Evolutionary conservation across 1,284 basidiomycete genomes (phyloP), one percentile per base, ranked within the genome.

Genomic region (Marasmius tenuissimus): DNA sequence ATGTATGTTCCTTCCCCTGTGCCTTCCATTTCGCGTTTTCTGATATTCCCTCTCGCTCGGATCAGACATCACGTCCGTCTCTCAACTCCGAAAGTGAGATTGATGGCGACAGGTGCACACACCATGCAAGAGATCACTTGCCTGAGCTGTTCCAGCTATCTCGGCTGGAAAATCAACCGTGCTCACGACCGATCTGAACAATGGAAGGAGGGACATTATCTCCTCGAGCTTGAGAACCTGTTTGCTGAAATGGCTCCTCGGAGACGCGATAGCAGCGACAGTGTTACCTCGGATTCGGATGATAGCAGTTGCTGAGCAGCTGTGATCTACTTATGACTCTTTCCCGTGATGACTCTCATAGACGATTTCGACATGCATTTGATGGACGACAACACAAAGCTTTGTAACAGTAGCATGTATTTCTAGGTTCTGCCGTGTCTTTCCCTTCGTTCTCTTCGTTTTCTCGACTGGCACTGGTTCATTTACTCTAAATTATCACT

Each of bases 81-180:
- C 3, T 72, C 74, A 14, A 68, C 68, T 34, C 74, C 81, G 7
- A 72, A 72, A 47, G 77, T 85, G 20, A 82, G 83, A 60, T 77
- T 88, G 45, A 87, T 88, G 85, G 77, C 77, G 50, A 85, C 85
- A 11, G 85, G 86, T 37, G 85, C 85, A 20, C 85, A 88, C 68
- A 85, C 84, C 14, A 82, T 86, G 73, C 81, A 83, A 68, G 81
- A 85, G 69, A 76, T 83, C 33, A 73, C 75, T 27, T 87, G 85
- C 70, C 69, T 73, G 12, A 71, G 72, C 5, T 87, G 85, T 68
- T 72, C 75, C 34, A 64, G 76, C 18, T 84, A 84, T 67, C 75
- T 88, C 45, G 86, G 86, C n/a, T 87, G 84, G 83, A 82, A 83
- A 69, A 85, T 88, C 60, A 73, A 84, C 7, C 81, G 80, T 54